Evolutionary conservation across 345 rosid species (phyloP), one percentile per base, ranked within the genome.

Genomic region (Dovyalis caffra): DNA sequence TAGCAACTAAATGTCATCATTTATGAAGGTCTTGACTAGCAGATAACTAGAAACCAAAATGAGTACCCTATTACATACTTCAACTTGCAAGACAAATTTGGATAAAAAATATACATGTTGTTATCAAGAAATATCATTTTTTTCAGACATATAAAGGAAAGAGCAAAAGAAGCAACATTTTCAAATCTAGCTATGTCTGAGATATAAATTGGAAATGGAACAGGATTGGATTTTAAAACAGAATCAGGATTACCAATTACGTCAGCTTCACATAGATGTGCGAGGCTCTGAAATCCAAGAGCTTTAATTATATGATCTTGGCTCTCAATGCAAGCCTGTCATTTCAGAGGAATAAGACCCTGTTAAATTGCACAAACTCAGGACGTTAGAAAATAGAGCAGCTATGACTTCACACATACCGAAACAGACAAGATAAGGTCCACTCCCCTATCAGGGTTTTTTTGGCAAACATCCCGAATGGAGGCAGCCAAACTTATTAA

Each of bases 181-280:
- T 40, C 45, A 40, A 40, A 40, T 15, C 3, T 40, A 40, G 45
- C 10, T 10, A 40, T 40, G 45, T 40, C 12, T 40, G 12, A 40
- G 45, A 40, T 40, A 40, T 40, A 40, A 11, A 40, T 40, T 40
- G 15, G 45, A 40, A 56, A 56, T 15, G 12, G 3, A 56, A 56
- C 5, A 56, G 7, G 26, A 56, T 56, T 56, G 61, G 61, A n/a
- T 21, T 21, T 21, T 20, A 56, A 56, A 45, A 35, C 51, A 67
- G 70, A 67, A 31, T 63, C 26, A 73, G 79, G 71, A 76, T 77
- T 90, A 95, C 99, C 99, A 69, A 95, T 84, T 77, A 88, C 90
- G 85, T 95, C 99, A 83, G 97, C 97, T 91, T 95, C 97, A 82
- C 99, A 95, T 15, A 95, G 92, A 79, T 92, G 83, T 37, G 95